phyloP scores from a whole-genome alignment of 768 basidiomycete species.

The Lentinula aciculospora region DNA sequence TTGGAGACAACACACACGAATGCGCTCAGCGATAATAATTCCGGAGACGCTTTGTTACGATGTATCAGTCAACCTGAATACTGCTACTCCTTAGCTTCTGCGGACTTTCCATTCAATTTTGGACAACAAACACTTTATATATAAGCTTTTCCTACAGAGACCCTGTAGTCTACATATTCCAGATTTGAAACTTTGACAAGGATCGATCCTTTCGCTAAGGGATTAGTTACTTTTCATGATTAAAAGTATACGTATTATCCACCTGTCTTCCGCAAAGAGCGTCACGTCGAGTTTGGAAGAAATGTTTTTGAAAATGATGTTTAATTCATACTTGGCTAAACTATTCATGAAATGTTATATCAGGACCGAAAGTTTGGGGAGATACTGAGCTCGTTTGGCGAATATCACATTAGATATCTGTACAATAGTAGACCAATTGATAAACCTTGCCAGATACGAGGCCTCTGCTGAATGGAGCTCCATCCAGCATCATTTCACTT shows the following conservation, averaged over 20 bases:
- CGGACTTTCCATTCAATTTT: too few species aligned
- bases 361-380: constrained; percentile 3
- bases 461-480: constrained; percentile 41
- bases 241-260: background rate
- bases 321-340: constrained; percentile 17
- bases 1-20: too few species aligned
- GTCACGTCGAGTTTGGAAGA: constrained; percentile 16
- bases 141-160: too few species aligned
- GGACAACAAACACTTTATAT: too few species aligned
- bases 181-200: background rate
- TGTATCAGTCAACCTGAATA: too few species aligned
- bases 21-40: too few species aligned
- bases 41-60: too few species aligned
- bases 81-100: too few species aligned
- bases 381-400: background rate
- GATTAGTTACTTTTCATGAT: background rate
- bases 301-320: constrained; percentile 14
- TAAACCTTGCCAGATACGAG: constrained; percentile 32
- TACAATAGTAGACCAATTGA: constrained; percentile 11
- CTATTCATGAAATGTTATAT: background rate
- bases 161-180: background rate
- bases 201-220: background rate
- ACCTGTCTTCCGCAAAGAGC: background rate
- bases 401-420: background rate
- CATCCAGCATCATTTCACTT: constrained; percentile 31